Conservation (phyloP, 1,284 basidiomycete genomes). For the Porogramme epimiltina region DNA sequence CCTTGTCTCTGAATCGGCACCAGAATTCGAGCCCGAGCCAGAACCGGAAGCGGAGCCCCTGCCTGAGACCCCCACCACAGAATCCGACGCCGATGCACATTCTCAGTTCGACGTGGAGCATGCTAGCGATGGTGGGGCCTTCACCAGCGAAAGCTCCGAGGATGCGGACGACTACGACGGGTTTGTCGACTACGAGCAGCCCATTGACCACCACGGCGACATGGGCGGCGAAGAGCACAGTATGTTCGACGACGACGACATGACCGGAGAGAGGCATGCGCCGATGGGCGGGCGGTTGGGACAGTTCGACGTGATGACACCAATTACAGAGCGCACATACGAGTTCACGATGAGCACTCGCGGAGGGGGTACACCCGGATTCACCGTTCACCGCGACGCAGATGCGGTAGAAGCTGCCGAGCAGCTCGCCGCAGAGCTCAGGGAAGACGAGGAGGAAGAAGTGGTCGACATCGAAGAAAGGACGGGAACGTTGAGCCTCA, state of each 20-base stretch:
- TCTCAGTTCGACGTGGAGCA: constrained; percentile 16
- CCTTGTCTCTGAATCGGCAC: constrained; percentile 10
- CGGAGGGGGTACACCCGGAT: constrained; percentile 41
- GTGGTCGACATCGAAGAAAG: constrained; percentile 48
- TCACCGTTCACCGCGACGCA: constrained; percentile 37
- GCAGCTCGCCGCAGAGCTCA: constrained; percentile 33
- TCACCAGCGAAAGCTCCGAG: constrained; percentile 20
- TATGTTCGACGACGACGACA: constrained; percentile 25
- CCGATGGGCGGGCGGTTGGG: constrained; percentile 77
- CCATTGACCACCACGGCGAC: constrained; percentile 7
- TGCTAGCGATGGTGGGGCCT: constrained; percentile 11
- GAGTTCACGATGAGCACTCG: constrained; percentile 80
- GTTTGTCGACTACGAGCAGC: constrained; percentile 13
- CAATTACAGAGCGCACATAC: constrained; percentile 90
- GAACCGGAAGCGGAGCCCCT: not conserved
- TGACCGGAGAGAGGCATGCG: constrained; percentile 43
- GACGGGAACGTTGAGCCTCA: constrained; percentile 62
- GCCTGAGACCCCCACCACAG: constrained; percentile 19
- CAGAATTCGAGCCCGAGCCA: constrained; percentile 8
- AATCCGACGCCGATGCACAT: constrained; percentile 19
- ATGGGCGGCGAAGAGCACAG: constrained; percentile 9
- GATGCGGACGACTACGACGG: constrained; percentile 17
- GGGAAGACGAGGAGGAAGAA: constrained; percentile 32
- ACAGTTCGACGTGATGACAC: constrained; percentile 88
- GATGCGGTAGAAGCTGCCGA: constrained; percentile 50